Percentiles rank a stretch among this genome's conserved stretches.
Conservation (phyloP, 2,329 filamentous ascomycete species). For the Pseudogymnoascus sp. region DNA sequence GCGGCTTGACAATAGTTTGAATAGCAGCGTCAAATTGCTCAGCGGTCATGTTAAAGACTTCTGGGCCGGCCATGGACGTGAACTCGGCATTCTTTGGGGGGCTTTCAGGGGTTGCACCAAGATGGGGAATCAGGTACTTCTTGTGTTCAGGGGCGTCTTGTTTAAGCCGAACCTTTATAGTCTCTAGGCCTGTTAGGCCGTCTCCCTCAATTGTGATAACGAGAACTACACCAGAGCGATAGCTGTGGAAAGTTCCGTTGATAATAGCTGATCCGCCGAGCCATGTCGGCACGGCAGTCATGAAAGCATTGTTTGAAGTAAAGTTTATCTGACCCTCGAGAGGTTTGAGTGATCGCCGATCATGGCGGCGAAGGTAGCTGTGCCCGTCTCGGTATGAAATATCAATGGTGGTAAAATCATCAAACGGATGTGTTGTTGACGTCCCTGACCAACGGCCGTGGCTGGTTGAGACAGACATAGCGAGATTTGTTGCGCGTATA, state of each 20-base stretch:
- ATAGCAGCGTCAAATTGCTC: neutral
- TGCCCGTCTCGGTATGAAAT: neutral
- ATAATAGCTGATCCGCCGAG: neutral
- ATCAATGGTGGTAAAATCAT: conserved; percentile 1
- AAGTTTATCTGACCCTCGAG: neutral
- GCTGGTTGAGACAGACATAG: neutral
- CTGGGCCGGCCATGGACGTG: neutral
- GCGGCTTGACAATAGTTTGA: neutral
- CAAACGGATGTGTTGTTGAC: neutral
- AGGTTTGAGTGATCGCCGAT: neutral
- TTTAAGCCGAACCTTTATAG: neutral
- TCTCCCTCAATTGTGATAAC: neutral
- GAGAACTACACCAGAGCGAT: neutral
- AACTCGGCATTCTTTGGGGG: neutral
- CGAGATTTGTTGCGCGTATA: neutral
- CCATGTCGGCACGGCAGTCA: neutral
- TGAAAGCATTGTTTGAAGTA: neutral
- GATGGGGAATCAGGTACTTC: neutral
- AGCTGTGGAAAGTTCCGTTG: neutral
- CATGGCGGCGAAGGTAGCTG: neutral
- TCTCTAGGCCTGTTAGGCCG: neutral
- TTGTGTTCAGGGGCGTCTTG: neutral
- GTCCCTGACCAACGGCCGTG: neutral
- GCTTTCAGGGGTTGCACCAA: neutral
- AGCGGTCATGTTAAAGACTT: neutral